Evolutionary conservation across 2,329 filamentous ascomycete genomes (phyloP), one percentile per base, ranked within the genome.

Genomic region (Apiospora sp.): DNA sequence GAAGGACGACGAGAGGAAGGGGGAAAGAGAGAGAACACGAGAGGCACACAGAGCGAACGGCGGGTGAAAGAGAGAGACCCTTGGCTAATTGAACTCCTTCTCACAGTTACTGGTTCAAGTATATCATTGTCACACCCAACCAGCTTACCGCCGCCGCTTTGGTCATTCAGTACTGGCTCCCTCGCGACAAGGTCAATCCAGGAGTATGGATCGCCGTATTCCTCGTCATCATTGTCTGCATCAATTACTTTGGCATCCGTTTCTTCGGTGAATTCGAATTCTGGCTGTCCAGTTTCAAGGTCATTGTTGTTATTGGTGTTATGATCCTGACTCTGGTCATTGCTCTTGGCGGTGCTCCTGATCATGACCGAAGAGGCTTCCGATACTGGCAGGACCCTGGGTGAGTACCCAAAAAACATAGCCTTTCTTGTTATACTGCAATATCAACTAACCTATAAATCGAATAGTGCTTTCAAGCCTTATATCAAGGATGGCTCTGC

Each of bases 111-210:
- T 93, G 90, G 88, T 88, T 91, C 83, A 88, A 95, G 90, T 96
- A 96, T 81, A 93, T 96, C 80, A 95, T 97, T 78, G 89, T 93
- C 69, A 95, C 93, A 0, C 94, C 94, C 0, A 96, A 96, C 79
- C 94, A 97, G 80, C 85, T 97, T 51, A 96, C 94, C 0, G 94
- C 94, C 41, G 90, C 89, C n/a, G 90, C 93, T 6, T 83, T 97
- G 49, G 92, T 96, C 72, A 92, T 97, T 72, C 90, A 92, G 76
- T 95, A 91, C 78, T 97, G 94, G 94, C 84, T 94, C 14, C 81
- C 86, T 1, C 83, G 89, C 41, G 88, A 92, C 0, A 85, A 83
- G 64, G 86, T 96, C 72, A 95, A 96, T 78, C 91, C 93, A 0
- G 94, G 93, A 69, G 92, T 96, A 16, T 96, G 91, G 84, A 95